Evolutionary conservation across 106 monocot species (phyloP).

Genomic region (Dioscorea zingiberensis): DNA sequence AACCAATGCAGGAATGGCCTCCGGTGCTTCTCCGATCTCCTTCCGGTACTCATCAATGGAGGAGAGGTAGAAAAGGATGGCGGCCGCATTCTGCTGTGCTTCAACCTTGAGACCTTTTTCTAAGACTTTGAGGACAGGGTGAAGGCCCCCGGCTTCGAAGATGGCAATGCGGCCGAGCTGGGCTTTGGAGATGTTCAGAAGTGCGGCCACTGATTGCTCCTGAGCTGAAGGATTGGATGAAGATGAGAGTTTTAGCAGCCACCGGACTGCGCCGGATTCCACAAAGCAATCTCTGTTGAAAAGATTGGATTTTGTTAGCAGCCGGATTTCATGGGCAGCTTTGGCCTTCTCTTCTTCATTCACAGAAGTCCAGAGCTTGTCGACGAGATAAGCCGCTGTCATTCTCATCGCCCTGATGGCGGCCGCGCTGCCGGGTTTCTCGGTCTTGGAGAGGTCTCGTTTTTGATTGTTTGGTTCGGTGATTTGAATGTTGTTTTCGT

Average conservation of each 20-base stretch:
- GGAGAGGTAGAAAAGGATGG: slow-evolving; percentile 70
- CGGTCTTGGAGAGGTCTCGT: slow-evolving; percentile 18
- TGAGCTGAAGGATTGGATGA: slow-evolving; percentile 50
- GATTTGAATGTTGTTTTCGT: slow-evolving; percentile 15
- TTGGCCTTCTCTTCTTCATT: slow-evolving; percentile 22
- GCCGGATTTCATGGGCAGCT: slow-evolving; percentile 52
- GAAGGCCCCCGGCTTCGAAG: slow-evolving; percentile 36
- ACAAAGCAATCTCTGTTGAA: slow-evolving; percentile 59
- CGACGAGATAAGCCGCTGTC: slow-evolving; percentile 30
- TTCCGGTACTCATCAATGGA: slow-evolving; percentile 41
- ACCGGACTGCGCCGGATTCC: slow-evolving; percentile 48
- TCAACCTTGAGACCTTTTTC: slow-evolving; percentile 27
- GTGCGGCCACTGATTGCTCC: slow-evolving; percentile 46
- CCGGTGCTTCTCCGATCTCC: slow-evolving; percentile 45
- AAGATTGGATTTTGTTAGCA: slow-evolving; percentile 47
- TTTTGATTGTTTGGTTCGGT: slow-evolving; percentile 9
- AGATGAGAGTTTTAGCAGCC: slow-evolving; percentile 50
- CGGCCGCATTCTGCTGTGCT: slow-evolving; percentile 61
- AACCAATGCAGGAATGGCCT: slow-evolving; percentile 55
- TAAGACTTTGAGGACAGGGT: slow-evolving; percentile 32
- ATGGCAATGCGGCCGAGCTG: slow-evolving; percentile 47
- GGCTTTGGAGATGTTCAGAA: slow-evolving; percentile 65
- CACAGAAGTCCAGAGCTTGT: slow-evolving; percentile 24
- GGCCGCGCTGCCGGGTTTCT: slow-evolving; percentile 18
- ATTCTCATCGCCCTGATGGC: slow-evolving; percentile 30